These are phyloP conservation scores for Rubia tinctorum DNA, from an alignment of 305 asterid species.

Conservation along the genomic window DNA sequence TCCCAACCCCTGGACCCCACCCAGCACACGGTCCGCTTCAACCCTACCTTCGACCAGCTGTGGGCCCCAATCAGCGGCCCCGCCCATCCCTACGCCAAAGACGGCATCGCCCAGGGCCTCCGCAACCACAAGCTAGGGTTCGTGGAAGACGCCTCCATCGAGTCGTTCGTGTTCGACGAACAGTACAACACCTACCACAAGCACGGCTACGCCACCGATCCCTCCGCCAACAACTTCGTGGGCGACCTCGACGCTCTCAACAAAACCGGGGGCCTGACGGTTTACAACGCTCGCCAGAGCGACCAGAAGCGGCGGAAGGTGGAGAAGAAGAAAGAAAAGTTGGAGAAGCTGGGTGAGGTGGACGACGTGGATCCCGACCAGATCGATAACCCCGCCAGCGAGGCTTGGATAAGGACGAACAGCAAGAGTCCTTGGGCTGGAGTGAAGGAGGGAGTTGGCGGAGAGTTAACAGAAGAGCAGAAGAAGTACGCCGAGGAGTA, in stretches of 20 bases:
- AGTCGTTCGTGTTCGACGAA: conserved; percentile 84
- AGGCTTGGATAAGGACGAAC: conserved; percentile 84
- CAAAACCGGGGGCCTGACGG: conserved; percentile 58
- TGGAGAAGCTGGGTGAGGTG: conserved; percentile 47
- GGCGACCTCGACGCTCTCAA: conserved; percentile 71
- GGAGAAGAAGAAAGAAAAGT: conserved; percentile 82
- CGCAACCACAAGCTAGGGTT: conserved; percentile 96
- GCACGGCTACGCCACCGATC: conserved; percentile 95
- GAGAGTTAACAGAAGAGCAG: conserved; percentile 89
- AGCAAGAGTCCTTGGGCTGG: conserved; percentile 99
- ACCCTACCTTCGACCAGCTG: conserved; percentile 90
- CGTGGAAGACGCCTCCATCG: conserved; percentile 79
- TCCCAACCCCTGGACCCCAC: conserved; percentile 83
- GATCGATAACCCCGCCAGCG: conserved; percentile 74
- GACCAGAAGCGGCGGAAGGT: conserved; percentile 82
- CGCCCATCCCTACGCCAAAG: conserved; percentile 94
- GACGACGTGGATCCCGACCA: conserved; percentile 43
- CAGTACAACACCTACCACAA: conserved; percentile 94
- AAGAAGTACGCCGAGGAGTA: conserved; percentile 98
- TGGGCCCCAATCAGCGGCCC: conserved; percentile 97
- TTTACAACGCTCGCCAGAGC: conserved; percentile 75
- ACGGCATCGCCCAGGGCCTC: conserved; percentile 92
- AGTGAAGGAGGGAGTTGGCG: conserved; percentile 73
- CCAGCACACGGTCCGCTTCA: conserved; percentile 82
- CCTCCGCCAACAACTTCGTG: conserved; percentile 62